Conservation (phyloP, 306 rosid genomes). For the Fragaria nilgerrensis region DNA sequence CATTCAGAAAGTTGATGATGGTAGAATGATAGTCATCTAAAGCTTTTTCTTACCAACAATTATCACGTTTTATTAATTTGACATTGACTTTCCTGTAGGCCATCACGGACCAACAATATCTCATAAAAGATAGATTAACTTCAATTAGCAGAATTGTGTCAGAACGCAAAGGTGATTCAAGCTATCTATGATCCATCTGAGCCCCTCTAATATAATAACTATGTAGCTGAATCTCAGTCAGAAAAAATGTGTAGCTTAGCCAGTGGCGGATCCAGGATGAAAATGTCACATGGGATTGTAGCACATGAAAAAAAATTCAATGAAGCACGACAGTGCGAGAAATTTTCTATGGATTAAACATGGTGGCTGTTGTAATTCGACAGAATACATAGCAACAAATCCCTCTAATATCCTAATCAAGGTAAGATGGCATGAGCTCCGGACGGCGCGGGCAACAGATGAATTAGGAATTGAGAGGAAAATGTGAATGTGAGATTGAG, state of each 20-base stretch:
- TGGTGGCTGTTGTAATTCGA: too few species aligned
- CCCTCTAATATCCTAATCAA: too few species aligned
- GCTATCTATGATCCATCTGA: neutral
- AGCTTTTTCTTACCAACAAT: neutral
- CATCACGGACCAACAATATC: neutral
- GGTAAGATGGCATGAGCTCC: too few species aligned
- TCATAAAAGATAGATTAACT: neutral
- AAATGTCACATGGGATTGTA: too few species aligned
- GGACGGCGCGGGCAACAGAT: too few species aligned
- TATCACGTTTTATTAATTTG: neutral
- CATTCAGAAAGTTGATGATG: neutral
- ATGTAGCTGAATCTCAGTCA: neutral
- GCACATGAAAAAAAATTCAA: too few species aligned
- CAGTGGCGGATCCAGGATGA: too few species aligned
- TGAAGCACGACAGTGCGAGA: too few species aligned
- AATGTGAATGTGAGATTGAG: too few species aligned
- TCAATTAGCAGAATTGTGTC: neutral
- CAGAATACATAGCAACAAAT: too few species aligned
- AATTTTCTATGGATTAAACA: too few species aligned
- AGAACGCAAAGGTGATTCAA: neutral
- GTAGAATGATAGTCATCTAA: conserved; percentile 3
- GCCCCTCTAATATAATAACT: conserved; percentile 1
- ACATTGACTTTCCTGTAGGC: neutral
- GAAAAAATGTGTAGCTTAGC: neutral
- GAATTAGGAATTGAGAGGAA: too few species aligned